Base-by-base conservation (phyloP, 331 rosid genomes). In the Malus hybrid region DNA sequence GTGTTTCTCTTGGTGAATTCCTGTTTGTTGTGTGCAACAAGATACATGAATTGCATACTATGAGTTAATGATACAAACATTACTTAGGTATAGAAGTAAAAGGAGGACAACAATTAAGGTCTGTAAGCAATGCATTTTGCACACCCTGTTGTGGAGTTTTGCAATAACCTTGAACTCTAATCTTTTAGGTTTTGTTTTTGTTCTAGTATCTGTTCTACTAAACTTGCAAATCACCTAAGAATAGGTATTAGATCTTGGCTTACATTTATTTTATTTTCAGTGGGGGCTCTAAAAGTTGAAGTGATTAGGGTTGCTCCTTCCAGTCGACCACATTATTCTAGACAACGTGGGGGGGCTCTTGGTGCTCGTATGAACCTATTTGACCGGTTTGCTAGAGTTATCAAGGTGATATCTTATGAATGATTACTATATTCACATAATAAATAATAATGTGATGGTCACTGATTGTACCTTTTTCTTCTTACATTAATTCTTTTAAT, bases 331-430 rank as follows among this genome's bases (percentile, higher is more conserved):
- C 71, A 52, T 75, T 66, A 74, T 61, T 68, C 55, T 7, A 73
- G 84, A 58, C 77, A 71, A 39, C 77, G 80, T 26, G 84, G 86
- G 9, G 90, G 88, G 56, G 82, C 86, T 33, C 87, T 86, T 68
- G 90, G 82, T 66, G 88, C 81, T 22, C 83, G 82, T 33, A 84
- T 86, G 90, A 86, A 82, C 74, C 90, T 86, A 39, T 86, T 86
- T 75, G 87, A 83, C 36, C 86, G 90, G 46, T 77, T 86, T 79
- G 79, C 88, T 62, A 84, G 90, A 76, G 86, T 86, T 68, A 77
- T 83, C 55, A 86, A 86, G 89, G 87, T 86, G 70, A 68, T 60
- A 52, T 22, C 52, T 82, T 34, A 12, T 71, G 14, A 42, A 53
- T 50, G 50, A 42, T 70, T 67, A 16, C 32, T 58, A 56, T 71